A percentile compares a stretch with the other conserved stretches of the same genome.
Evolutionary conservation across 2,329 filamentous ascomycete genomes (phyloP).

Genomic region (Berkeleyomyces rouxiae): DNA sequence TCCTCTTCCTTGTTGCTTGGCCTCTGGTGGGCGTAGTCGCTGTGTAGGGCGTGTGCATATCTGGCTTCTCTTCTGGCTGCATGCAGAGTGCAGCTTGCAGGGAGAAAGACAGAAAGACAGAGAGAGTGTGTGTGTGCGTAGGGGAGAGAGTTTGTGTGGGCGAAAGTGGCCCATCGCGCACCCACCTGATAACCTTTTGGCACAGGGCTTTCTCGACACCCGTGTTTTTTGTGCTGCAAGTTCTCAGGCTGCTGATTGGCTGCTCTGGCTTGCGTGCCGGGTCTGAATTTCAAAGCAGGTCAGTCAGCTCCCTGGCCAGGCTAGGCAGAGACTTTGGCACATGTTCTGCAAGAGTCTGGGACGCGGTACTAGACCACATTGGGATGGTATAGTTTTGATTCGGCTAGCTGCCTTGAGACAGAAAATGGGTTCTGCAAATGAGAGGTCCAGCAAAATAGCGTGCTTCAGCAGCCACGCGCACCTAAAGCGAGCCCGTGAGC

Average conservation of each 20-base stretch:
- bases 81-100: background rate
- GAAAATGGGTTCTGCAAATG: too few species aligned
- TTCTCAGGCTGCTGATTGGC: background rate
- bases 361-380: too few species aligned
- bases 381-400: too few species aligned
- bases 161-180: background rate
- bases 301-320: background rate
- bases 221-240: background rate
- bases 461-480: too few species aligned
- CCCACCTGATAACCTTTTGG: background rate
- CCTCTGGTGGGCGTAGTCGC: background rate
- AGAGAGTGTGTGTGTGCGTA: too few species aligned
- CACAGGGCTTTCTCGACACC: background rate
- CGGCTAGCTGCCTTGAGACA: too few species aligned
- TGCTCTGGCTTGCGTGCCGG: background rate
- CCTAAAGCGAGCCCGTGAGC: too few species aligned
- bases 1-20: background rate
- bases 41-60: background rate
- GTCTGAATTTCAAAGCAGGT: background rate
- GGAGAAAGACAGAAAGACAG: too few species aligned
- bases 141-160: too few species aligned
- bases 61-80: background rate
- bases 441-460: too few species aligned
- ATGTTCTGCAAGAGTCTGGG: too few species aligned
- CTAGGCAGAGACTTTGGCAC: too few species aligned